Percentiles rank a stretch among this genome's conserved stretches.
These are phyloP conservation scores for Hanseniaspora lindneri DNA, from an alignment of 805 yeast genomes.

Conservation along the genomic window DNA sequence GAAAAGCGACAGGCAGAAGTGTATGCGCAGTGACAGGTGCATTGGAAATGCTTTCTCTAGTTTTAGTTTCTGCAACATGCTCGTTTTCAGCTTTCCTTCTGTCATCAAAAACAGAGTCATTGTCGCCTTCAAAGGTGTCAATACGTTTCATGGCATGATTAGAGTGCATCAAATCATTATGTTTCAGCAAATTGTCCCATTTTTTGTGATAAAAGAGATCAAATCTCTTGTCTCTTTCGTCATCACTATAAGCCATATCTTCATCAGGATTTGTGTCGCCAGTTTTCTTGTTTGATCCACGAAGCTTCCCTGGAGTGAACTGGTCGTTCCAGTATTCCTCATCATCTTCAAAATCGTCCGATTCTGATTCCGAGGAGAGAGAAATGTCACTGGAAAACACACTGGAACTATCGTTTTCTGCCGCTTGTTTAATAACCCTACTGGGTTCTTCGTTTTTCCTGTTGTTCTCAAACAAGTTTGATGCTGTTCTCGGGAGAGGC, in stretches of 20 bases:
- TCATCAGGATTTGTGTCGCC: neutral
- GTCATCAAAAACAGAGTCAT: neutral
- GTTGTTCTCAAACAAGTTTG: neutral
- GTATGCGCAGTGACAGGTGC: constrained; percentile 53
- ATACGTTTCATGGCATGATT: neutral
- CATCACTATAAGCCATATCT: neutral
- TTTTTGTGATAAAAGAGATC: constrained; percentile 13
- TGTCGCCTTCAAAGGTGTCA: constrained; percentile 8
- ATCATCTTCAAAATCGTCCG: constrained; percentile 22
- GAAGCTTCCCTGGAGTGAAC: neutral
- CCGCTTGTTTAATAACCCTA: constrained; percentile 2
- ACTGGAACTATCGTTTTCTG: constrained; percentile 11
- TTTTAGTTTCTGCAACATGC: too few relatives aligned
- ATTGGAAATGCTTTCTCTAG: constrained; percentile 30
- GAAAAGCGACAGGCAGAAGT: constrained; percentile 45
- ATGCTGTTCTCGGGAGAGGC: neutral
- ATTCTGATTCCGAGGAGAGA: constrained; percentile 25
- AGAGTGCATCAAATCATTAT: neutral
- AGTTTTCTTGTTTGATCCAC: neutral
- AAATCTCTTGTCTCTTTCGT: neutral
- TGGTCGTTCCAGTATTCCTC: constrained; percentile 15
- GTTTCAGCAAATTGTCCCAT: constrained; percentile 12
- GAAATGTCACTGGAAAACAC: constrained; percentile 21
- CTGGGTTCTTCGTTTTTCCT: constrained; percentile 3
- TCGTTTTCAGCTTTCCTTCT: neutral